These are phyloP conservation scores for sunflower (Helianthus annuus) DNA, from an alignment of 129 eudicot genomes.

Conservation along the genomic window HanXRQr2.0-SUNRISE NC_035449.2:83382745-83383244, in stretches of 20 bases:
- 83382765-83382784: neutral
- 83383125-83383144: constrained; percentile 7
- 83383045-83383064: too few relatives aligned
- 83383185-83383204: neutral
- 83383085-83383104: constrained; percentile 4
- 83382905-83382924: constrained; percentile 3
- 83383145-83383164: neutral
- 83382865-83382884: neutral
- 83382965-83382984: neutral
- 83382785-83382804: neutral
- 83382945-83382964: neutral
- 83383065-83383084: neutral
- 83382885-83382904: constrained; percentile 3
- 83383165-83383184: constrained; percentile 8
- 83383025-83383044: too few relatives aligned
- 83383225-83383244: neutral
- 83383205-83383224: neutral
- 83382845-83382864: constrained; percentile 1
- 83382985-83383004: too few relatives aligned
- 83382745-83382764: neutral
- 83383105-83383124: neutral
- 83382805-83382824: neutral
- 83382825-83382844: neutral
- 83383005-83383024: neutral
- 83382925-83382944: neutral